phyloP scores from a whole-genome alignment of 179 eudicot genomes.

The Monotropa hypopitys region DNA sequence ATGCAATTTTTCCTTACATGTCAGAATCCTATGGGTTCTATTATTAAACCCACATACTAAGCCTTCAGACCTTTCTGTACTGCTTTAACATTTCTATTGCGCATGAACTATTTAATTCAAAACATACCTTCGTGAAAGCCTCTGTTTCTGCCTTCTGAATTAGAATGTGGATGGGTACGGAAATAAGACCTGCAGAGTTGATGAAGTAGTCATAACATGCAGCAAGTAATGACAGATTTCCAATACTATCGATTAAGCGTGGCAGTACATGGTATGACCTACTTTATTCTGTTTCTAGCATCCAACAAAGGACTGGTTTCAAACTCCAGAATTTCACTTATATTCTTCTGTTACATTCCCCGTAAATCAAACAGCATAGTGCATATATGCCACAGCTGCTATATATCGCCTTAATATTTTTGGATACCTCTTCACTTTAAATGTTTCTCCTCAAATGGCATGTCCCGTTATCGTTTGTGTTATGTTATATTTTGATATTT shows the following conservation, averaged over 20 bases:
- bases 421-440: background rate
- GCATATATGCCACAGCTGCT: background rate
- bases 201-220: background rate
- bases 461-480: background rate
- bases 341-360: background rate
- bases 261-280: background rate
- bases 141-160: slow-evolving; percentile 67
- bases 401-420: background rate
- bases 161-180: slow-evolving; percentile 48
- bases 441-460: background rate
- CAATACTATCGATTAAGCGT: background rate
- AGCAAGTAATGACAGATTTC: background rate
- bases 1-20: background rate
- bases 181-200: slow-evolving; percentile 50
- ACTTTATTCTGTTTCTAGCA: background rate
- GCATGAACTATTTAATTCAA: background rate
- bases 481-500: too few relatives aligned
- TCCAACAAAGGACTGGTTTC: background rate
- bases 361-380: background rate
- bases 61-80: background rate
- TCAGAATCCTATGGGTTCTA: background rate
- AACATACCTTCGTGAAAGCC: slow-evolving; percentile 58
- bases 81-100: background rate
- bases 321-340: background rate
- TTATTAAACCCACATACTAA: background rate